Conservation (phyloP, 2,329 filamentous ascomycete genomes). For the Rhynchosporium graminicola region DNA sequence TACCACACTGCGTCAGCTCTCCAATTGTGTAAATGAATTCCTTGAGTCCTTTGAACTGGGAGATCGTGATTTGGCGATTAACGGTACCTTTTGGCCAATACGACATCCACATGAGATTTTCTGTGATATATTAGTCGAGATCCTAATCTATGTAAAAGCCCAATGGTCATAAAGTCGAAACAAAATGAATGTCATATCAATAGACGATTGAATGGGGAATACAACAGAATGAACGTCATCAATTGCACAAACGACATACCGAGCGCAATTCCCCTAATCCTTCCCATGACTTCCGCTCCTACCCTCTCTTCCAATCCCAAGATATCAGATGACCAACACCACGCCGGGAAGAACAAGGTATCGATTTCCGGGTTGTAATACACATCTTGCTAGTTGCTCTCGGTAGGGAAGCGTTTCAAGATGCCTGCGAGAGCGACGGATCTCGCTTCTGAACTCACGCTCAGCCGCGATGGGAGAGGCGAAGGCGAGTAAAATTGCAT, state of each 20-base stretch:
- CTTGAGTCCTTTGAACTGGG: neutral
- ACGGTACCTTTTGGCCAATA: neutral
- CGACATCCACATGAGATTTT: constrained; percentile 11
- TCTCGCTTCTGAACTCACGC: neutral
- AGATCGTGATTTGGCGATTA: constrained; percentile 4
- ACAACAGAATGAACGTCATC: neutral
- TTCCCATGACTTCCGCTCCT: neutral
- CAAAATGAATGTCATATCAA: neutral
- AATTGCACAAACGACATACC: neutral
- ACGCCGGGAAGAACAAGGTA: constrained; percentile 1
- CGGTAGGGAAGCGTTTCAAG: neutral
- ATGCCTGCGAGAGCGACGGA: neutral
- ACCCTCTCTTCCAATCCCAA: neutral
- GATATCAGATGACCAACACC: constrained; percentile 1
- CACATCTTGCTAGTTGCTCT: neutral
- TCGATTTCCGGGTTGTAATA: constrained; percentile 4
- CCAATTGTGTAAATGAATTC: neutral
- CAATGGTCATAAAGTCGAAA: no score
- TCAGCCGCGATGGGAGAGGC: neutral
- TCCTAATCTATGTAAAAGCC: no score
- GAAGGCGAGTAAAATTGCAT: constrained; percentile 4
- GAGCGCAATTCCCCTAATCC: neutral
- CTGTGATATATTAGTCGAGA: neutral
- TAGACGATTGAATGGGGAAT: neutral
- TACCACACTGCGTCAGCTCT: constrained; percentile 3